These are phyloP conservation scores for Acanthamoeba healyi DNA, from an alignment of 208 protist genomes.

Conservation along the genomic window DNA sequence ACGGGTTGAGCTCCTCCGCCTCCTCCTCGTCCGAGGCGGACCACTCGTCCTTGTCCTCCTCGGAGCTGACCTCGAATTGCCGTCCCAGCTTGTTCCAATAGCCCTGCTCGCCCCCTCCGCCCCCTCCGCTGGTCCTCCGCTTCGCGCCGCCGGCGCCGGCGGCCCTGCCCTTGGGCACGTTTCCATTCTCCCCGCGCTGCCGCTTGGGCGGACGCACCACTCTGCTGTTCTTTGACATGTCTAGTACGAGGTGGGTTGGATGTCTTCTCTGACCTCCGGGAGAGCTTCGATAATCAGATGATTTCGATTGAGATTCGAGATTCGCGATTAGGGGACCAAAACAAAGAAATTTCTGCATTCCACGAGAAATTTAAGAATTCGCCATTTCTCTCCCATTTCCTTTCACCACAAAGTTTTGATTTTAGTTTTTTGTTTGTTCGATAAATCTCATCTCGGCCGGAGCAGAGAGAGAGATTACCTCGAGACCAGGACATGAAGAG, in stretches of 20 bases:
- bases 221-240: constrained; percentile 4
- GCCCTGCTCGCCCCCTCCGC: not conserved
- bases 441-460: not conserved
- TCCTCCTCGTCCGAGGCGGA: not conserved
- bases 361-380: constrained; percentile 19
- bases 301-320: no score
- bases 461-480: no score
- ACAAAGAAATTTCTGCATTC: constrained; percentile 49
- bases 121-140: not conserved
- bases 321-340: no score
- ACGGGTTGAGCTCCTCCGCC: not conserved
- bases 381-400: not conserved
- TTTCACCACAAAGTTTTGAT: not conserved
- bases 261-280: not conserved
- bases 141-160: not conserved
- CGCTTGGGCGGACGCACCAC: not conserved
- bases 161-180: not conserved
- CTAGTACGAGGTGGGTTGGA: no score
- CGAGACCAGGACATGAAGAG: not conserved
- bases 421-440: not conserved
- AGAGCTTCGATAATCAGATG: not conserved
- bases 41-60: constrained; percentile 40
- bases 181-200: not conserved
- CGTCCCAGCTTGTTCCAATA: not conserved
- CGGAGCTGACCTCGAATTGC: constrained; percentile 33